A percentile compares a stretch with the other conserved stretches of the same genome.
Conservation (phyloP, 768 basidiomycete genomes). For the Mycena amicta region DNA sequence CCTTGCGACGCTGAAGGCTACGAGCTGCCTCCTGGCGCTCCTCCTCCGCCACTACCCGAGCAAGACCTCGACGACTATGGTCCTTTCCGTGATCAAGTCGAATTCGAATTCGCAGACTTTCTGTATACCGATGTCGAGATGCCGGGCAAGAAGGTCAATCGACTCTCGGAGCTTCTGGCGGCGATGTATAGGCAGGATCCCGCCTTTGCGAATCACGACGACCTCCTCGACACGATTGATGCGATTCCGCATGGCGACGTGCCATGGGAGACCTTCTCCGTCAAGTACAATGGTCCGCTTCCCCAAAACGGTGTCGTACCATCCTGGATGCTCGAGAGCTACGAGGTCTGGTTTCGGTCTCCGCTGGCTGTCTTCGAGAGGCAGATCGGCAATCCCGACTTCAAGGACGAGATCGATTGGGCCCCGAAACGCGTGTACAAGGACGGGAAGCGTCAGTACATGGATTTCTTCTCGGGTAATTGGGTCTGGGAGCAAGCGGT, state of each 20-base stretch:
- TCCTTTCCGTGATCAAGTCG: constrained; percentile 9
- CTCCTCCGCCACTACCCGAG: constrained; percentile 16
- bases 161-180: constrained; percentile 7
- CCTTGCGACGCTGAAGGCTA: neutral
- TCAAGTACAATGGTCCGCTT: neutral
- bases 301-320: constrained; percentile 11
- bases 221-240: neutral
- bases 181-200: constrained; percentile 1
- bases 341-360: constrained; percentile 22
- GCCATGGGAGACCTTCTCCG: constrained; percentile 5
- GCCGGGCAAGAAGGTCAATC: neutral
- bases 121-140: constrained; percentile 1
- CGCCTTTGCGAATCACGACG: neutral
- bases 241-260: constrained; percentile 3
- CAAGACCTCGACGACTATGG: neutral
- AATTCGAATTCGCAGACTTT: constrained; percentile 14
- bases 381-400: constrained; percentile 26
- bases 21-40: constrained; percentile 2
- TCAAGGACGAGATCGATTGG: constrained; percentile 24
- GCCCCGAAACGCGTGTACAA: constrained; percentile 21
- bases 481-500: constrained; percentile 36
- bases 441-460: constrained; percentile 8
- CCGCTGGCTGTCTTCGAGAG: constrained; percentile 16
- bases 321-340: constrained; percentile 29
- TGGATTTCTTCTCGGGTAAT: constrained; percentile 28